Conservation (phyloP, 2,329 filamentous ascomycete species). For the Aspergillus calidoustus region DNA sequence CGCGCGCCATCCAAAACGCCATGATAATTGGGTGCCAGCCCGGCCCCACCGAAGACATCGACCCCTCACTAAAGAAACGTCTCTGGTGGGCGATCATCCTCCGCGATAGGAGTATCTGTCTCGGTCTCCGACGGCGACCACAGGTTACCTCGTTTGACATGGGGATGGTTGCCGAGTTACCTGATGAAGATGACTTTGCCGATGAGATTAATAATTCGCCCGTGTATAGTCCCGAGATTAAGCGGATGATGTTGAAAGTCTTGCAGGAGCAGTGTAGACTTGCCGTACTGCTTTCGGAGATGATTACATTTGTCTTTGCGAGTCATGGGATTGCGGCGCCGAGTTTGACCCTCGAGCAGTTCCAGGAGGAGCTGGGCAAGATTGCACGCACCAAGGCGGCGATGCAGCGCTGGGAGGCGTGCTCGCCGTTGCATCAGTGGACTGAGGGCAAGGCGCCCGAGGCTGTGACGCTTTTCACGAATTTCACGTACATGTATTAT, state of each 20-base stretch:
- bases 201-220: constrained; percentile 52
- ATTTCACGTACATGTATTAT: constrained; percentile 58
- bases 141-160: constrained; percentile 56
- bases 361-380: constrained; percentile 15
- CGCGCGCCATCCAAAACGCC: constrained; percentile 56
- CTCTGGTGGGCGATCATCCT: constrained; percentile 62
- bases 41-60: constrained; percentile 39
- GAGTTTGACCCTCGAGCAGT: constrained; percentile 22
- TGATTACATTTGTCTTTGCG: constrained; percentile 53
- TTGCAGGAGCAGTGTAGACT: constrained; percentile 54
- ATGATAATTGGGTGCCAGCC: constrained; percentile 52
- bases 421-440: constrained; percentile 12
- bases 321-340: constrained; percentile 23
- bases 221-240: constrained; percentile 54
- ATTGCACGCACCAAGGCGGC: constrained; percentile 23
- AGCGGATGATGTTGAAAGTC: constrained; percentile 51
- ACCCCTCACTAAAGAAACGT: constrained; percentile 50
- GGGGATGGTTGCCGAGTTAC: constrained; percentile 45
- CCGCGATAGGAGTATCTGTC: constrained; percentile 55
- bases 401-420: constrained; percentile 27
- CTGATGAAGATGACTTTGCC: constrained; percentile 51
- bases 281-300: constrained; percentile 53
- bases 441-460: constrained; percentile 13
- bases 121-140: constrained; percentile 57
- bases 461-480: constrained; percentile 42